A percentile compares a stretch with the other conserved stretches of the same genome.
phyloP scores from a whole-genome alignment of 139 green algal genomes.

The Chloropicon primus region DNA sequence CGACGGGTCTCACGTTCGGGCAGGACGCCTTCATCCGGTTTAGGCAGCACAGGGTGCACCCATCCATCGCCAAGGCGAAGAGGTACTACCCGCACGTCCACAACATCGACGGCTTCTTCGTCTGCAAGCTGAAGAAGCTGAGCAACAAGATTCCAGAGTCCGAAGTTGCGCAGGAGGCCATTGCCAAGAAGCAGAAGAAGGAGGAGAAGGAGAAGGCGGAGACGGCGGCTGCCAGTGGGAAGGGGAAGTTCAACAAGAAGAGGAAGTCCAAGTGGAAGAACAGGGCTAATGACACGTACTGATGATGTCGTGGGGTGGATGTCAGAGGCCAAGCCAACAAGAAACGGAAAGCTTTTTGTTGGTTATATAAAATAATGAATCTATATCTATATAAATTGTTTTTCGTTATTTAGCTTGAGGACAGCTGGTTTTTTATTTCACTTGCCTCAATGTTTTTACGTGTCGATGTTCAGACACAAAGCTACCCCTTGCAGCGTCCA shows the following conservation, averaged over 20 bases:
- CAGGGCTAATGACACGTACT: neutral
- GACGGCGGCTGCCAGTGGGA: neutral
- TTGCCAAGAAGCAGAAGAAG: slow-evolving; percentile 15
- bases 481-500: slow-evolving; percentile 76
- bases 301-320: too few species aligned
- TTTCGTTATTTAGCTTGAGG: neutral
- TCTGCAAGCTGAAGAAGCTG: slow-evolving; percentile 97
- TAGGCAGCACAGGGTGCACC: slow-evolving; percentile 89
- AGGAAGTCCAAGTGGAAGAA: neutral
- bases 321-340: too few species aligned
- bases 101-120: slow-evolving; percentile 99
- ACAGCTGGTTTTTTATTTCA: neutral
- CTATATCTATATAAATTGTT: neutral
- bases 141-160: slow-evolving; percentile 46
- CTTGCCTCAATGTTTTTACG: slow-evolving; percentile 10
- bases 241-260: neutral
- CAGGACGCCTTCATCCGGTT: slow-evolving; percentile 65
- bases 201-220: slow-evolving; percentile 15
- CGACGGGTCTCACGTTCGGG: slow-evolving; percentile 88
- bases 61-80: slow-evolving; percentile 57
- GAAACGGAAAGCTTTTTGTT: too few species aligned
- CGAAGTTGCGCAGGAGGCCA: slow-evolving; percentile 1
- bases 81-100: slow-evolving; percentile 97
- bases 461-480: slow-evolving; percentile 55
- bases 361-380: neutral